These are phyloP conservation scores for Picochlorum sp. DNA, from an alignment of 139 green algal genomes.

Conservation along the genomic window DNA sequence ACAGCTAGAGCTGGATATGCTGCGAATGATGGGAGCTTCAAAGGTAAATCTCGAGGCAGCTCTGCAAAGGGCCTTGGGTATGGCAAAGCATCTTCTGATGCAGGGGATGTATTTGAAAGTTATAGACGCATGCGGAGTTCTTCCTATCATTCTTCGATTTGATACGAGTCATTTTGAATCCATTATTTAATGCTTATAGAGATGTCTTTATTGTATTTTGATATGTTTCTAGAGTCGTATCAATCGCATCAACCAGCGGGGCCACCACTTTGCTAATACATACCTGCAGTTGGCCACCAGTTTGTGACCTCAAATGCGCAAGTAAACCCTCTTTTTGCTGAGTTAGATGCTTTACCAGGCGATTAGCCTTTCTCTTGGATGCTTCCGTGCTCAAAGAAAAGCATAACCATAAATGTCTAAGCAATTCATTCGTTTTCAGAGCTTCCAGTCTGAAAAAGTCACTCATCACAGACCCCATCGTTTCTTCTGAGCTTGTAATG, in stretches of 20 bases:
- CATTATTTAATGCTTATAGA: neutral
- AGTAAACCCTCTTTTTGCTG: conserved; percentile 17
- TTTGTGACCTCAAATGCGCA: neutral
- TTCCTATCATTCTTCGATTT: conserved; percentile 38
- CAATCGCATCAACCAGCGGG: conserved; percentile 14
- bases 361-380: conserved; percentile 15
- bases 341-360: conserved; percentile 23
- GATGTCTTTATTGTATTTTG: conserved; percentile 2
- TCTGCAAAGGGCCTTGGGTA: conserved; percentile 6
- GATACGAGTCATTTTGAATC: neutral
- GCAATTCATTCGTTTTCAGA: conserved; percentile 56
- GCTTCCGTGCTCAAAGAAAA: conserved; percentile 25
- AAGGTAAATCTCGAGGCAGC: neutral
- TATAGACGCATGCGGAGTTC: conserved; percentile 30
- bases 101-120: conserved; percentile 21
- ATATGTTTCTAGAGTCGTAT: conserved; percentile 17
- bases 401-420: conserved; percentile 59
- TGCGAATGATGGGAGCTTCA: conserved; percentile 3
- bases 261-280: conserved; percentile 15
- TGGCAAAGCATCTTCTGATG: neutral
- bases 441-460: conserved; percentile 20
- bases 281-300: conserved; percentile 11
- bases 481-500: conserved; percentile 9
- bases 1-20: too few species aligned
- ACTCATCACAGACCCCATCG: conserved; percentile 8